Evolutionary conservation across 352 stramenopile species (phyloP).

Genomic region (Phytophthora kernoviae): DNA sequence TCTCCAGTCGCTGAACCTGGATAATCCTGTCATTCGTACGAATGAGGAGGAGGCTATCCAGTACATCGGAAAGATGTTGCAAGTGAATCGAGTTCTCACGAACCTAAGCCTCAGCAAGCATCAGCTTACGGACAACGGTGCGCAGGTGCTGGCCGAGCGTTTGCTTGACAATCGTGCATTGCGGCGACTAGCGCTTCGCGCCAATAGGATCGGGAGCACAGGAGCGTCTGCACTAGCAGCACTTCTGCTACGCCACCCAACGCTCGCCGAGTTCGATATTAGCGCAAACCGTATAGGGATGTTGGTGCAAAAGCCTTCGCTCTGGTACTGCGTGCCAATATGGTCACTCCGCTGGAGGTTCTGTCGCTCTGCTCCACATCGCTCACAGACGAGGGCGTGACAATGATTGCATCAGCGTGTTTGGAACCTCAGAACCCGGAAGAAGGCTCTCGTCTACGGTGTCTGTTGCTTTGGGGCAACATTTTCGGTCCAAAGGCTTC

Average conservation of each 20-base stretch:
- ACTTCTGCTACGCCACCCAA: slow-evolving; percentile 51
- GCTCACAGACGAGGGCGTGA: slow-evolving; percentile 58
- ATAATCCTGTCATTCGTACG: slow-evolving; percentile 60
- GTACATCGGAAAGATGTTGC: slow-evolving; percentile 77
- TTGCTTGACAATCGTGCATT: slow-evolving; percentile 71
- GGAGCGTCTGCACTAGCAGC: slow-evolving; percentile 62
- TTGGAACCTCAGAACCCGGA: slow-evolving; percentile 34
- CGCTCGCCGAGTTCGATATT: slow-evolving; percentile 60
- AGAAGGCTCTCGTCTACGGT: slow-evolving; percentile 34
- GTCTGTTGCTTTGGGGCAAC: slow-evolving; percentile 72
- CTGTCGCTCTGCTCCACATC: slow-evolving; percentile 66
- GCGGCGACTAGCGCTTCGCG: slow-evolving; percentile 58
- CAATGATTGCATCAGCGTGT: slow-evolving; percentile 44
- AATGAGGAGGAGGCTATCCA: slow-evolving; percentile 78
- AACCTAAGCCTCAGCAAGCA: slow-evolving; percentile 72
- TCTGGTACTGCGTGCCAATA: slow-evolving; percentile 51
- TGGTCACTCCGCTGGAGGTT: slow-evolving; percentile 38
- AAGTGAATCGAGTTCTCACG: slow-evolving; percentile 66
- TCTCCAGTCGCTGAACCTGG: slow-evolving; percentile 53
- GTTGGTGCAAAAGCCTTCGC: slow-evolving; percentile 57
- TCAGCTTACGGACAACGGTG: slow-evolving; percentile 69
- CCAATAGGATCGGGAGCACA: slow-evolving; percentile 69
- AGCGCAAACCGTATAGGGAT: slow-evolving; percentile 75
- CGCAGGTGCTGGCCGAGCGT: slow-evolving; percentile 71
- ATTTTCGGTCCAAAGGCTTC: slow-evolving; percentile 54